phyloP scores from a whole-genome alignment of 306 rosid species.

The Medicago arabica region DNA sequence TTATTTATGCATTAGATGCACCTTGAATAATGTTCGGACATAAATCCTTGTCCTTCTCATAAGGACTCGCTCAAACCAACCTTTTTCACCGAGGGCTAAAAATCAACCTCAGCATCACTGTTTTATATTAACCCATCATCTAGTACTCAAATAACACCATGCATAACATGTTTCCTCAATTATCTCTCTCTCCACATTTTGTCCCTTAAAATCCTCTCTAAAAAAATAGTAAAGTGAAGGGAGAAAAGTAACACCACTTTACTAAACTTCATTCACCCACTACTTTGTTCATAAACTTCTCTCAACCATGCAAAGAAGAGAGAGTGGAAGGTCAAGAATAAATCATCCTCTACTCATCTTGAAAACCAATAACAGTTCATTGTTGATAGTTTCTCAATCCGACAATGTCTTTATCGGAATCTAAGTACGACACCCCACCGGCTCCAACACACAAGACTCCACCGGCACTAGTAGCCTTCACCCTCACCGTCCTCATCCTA shows the following conservation, averaged over 20 bases:
- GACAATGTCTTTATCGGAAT: conserved; percentile 34
- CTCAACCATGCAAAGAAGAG: conserved; percentile 51
- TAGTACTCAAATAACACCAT: conserved; percentile 25
- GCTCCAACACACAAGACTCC: conserved; percentile 26
- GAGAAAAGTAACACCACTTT: background rate
- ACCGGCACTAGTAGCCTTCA: conserved; percentile 49
- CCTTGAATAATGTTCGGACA: conserved; percentile 15
- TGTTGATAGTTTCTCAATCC: background rate
- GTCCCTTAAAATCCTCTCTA: conserved; percentile 7
- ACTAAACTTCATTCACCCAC: background rate
- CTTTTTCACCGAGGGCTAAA: conserved; percentile 24
- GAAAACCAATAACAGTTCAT: background rate
- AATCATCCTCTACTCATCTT: conserved; percentile 39
- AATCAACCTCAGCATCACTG: conserved; percentile 38
- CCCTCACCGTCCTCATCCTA: conserved; percentile 51
- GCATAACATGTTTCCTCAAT: conserved; percentile 28
- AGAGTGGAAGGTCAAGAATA: conserved; percentile 44
- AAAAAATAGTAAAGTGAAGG: background rate
- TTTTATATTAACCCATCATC: conserved; percentile 44
- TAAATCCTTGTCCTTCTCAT: conserved; percentile 24
- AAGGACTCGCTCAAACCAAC: conserved; percentile 56
- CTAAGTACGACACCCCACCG: background rate
- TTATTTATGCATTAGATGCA: background rate
- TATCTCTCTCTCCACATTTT: conserved; percentile 36
- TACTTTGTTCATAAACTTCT: background rate